Evolutionary conservation across 805 yeast genomes (phyloP), one percentile per base, ranked within the genome.

Genomic region (Suhomyces xylopsoci): DNA sequence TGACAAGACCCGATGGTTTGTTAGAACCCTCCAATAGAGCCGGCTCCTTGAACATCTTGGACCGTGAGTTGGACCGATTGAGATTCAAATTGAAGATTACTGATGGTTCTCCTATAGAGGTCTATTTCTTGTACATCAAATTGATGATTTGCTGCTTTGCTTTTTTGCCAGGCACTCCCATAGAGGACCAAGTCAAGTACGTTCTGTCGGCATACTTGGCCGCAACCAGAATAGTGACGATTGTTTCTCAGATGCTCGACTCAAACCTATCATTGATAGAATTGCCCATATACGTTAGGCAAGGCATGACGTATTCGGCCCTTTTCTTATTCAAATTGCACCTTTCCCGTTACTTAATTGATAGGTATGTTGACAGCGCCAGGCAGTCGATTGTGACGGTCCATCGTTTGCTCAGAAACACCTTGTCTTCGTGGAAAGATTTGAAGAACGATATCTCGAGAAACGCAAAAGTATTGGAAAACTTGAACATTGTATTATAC

Each of bases 381-480:
- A 80, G 97, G 58, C 97, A 92, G 68, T 88, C 96, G 3, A 88
- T 92, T 61, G 97, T 92, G 12, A 92, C 97, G 0, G 96, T 90
- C 2, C 97, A 92, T 68, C 77, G 97, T 64, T 72, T 91, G 45
- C 89, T 83, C 66, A 79, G 97, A 68, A 92, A 92, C 64, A 91
- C 93, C 68, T 75, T 90, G 38, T 85, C 94, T 3, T 92, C 96
- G 6, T 92, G 97, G 97, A 85, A 88, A 57, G 88, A 87, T 48
- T 88, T 91, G 40, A 90, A 90, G 55, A 91, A 90, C 70, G 97
- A 92, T 69, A 87, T 92, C 30, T 86, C 96, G 2, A 79, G 97
- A 66, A 88, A 96, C 0, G 97, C 97, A 2, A 90, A 89, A 57
- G 93, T 91, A 7, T 76, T 92, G 60, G 97, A 92, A 61, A 90